Evolutionary conservation across 2,329 filamentous ascomycete species (phyloP), one percentile per base, ranked within the genome.

Genomic region (Colletotrichum shisoi): DNA sequence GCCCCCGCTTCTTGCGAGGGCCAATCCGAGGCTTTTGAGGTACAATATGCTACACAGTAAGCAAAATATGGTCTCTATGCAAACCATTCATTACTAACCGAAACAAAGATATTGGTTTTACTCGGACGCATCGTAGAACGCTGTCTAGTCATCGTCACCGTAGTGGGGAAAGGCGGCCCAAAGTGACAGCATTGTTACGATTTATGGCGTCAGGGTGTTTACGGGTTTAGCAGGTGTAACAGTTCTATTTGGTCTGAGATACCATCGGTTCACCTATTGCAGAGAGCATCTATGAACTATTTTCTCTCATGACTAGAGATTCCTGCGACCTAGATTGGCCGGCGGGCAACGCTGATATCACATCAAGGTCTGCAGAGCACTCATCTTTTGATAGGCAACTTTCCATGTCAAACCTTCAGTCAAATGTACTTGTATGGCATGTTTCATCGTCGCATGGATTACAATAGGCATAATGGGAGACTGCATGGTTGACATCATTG

Each of bases 21-120:
- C 12, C 83, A 87, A 82, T 76, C 82, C 0, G 81, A 83, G 12
- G 74, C 78, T 1, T 94, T 97, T 71, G 81, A 89, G 69, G 87
- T 97, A 15, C 83, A 94, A 74, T 97, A 98, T 79, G 84, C 91
- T 39, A 89, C 94, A 48, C 87, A 94, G 84, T 97, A 92, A 85
- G 89, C 90, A 84, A 39, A 24, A 24, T 44, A 9, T 45, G 19
- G 4, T 17, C 40, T 27, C 31, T 17, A 7, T 56, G 37, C 62
- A 34, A 60, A 67, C 60, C 53, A 46, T 48, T 40, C 46, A 4
- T 63, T 61, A 44, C 68, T 71, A 27, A 70, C 69, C 31, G 31
- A 3, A 21, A 44, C 4, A 4, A 54, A 79, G 78, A 64, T 80
- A 81, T 70, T 81, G 79, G 79, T 81, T 80, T 71, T 76, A 71